Evolutionary conservation across 257 asterid genomes (phyloP).

Genomic region (Euphrasia confusa): DNA sequence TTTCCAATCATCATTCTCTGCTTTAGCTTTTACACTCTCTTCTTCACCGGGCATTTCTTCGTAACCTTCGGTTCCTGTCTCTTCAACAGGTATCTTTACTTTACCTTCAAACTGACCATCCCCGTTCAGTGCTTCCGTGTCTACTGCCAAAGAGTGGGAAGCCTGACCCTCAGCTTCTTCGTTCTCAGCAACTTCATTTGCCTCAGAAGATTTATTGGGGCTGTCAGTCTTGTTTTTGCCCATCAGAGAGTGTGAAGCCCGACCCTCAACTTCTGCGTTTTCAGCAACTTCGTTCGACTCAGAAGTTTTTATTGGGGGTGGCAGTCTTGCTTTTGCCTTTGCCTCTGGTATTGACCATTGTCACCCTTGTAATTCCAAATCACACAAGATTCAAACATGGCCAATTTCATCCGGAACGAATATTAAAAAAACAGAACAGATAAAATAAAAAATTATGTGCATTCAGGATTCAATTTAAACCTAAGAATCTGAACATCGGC

Average conservation of each 20-base stretch:
- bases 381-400: background rate
- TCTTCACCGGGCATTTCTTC: slow-evolving; percentile 22
- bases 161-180: slow-evolving; percentile 21
- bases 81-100: slow-evolving; percentile 16
- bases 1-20: slow-evolving; percentile 20
- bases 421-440: background rate
- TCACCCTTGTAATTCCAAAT: slow-evolving; percentile 6
- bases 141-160: slow-evolving; percentile 20
- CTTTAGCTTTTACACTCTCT: slow-evolving; percentile 23
- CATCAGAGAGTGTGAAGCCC: too few relatives aligned
- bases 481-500: too few relatives aligned
- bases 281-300: slow-evolving; percentile 3
- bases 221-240: slow-evolving; percentile 23
- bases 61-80: slow-evolving; percentile 13
- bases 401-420: background rate
- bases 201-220: slow-evolving; percentile 20
- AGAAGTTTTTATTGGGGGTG: slow-evolving; percentile 18
- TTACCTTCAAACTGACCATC: slow-evolving; percentile 25
- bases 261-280: too few relatives aligned
- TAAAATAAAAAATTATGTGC: background rate
- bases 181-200: slow-evolving; percentile 30
- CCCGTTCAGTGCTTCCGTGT: slow-evolving; percentile 21
- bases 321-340: slow-evolving; percentile 27
- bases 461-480: too few relatives aligned
- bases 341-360: slow-evolving; percentile 24